Percentiles rank a stretch among this genome's conserved stretches.
These are phyloP conservation scores for Pholiota microspora DNA, from an alignment of 768 basidiomycete genomes.

Conservation along the genomic window DNA sequence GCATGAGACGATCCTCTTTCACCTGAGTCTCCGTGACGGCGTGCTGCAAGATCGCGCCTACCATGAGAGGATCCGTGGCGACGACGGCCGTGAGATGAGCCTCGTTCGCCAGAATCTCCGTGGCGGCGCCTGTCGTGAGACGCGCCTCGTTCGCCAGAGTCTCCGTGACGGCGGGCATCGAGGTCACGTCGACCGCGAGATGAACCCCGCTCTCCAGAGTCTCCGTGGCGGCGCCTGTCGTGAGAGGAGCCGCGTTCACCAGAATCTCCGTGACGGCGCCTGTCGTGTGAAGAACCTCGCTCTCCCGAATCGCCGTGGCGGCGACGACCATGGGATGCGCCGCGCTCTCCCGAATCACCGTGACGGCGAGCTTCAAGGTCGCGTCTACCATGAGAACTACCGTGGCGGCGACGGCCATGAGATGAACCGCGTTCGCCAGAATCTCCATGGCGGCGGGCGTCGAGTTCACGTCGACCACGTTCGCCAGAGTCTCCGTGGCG, in stretches of 20 bases:
- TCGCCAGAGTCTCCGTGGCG: slow-evolving; percentile 12
- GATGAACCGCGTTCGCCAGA: slow-evolving; percentile 9
- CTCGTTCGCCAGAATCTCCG: background rate
- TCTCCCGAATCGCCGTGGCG: slow-evolving; percentile 10
- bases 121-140: slow-evolving; percentile 3
- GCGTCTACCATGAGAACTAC: background rate
- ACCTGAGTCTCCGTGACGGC: slow-evolving; percentile 14
- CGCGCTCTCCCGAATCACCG: slow-evolving; percentile 4
- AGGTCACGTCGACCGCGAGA: background rate
- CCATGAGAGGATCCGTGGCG: slow-evolving; percentile 7
- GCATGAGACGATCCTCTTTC: slow-evolving; percentile 6
- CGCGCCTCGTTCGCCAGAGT: background rate
- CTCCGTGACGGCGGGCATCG: slow-evolving; percentile 9
- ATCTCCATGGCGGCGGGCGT: slow-evolving; percentile 12
- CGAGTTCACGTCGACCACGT: slow-evolving; percentile 3
- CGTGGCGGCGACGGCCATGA: background rate
- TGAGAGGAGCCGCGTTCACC: background rate
- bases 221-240: slow-evolving; percentile 2
- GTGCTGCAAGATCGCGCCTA: slow-evolving; percentile 10
- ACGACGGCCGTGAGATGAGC: background rate
- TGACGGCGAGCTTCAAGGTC: slow-evolving; percentile 2
- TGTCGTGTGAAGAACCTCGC: slow-evolving; percentile 5
- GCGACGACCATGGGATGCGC: slow-evolving; percentile 6
- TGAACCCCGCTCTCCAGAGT: background rate
- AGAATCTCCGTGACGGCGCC: slow-evolving; percentile 14